Conservation (phyloP, 805 yeast genomes). For the Komagataella pastoris region DNA sequence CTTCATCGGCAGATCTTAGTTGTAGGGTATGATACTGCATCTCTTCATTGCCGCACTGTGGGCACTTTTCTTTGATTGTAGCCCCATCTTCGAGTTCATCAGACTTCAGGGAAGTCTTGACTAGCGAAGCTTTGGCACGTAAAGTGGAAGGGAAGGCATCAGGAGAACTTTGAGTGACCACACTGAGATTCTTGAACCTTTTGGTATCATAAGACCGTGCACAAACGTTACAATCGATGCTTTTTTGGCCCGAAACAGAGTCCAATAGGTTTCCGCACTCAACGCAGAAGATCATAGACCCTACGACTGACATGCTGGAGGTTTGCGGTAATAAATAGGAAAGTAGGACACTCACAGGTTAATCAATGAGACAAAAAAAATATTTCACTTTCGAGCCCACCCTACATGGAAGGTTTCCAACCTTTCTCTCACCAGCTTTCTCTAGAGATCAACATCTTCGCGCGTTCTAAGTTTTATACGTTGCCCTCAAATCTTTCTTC, state of each 20-base stretch:
- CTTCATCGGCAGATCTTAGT: slow-evolving; percentile 97
- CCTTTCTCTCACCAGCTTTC: not conserved
- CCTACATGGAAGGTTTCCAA: slow-evolving; percentile 1
- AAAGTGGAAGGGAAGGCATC: slow-evolving; percentile 90
- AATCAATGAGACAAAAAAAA: not conserved
- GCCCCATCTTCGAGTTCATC: slow-evolving; percentile 91
- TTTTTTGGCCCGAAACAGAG: slow-evolving; percentile 34
- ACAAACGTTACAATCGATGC: slow-evolving; percentile 45
- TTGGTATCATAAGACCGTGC: slow-evolving; percentile 23
- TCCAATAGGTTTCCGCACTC: slow-evolving; percentile 88
- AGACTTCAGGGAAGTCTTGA: slow-evolving; percentile 67
- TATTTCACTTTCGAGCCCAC: slow-evolving; percentile 2
- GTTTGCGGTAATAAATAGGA: not conserved
- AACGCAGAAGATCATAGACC: slow-evolving; percentile 85
- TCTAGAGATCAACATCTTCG: not conserved
- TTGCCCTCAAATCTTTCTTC: not conserved
- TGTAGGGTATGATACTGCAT: slow-evolving; percentile 97
- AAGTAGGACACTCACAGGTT: not conserved
- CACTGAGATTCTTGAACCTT: slow-evolving; percentile 67
- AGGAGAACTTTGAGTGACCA: slow-evolving; percentile 75
- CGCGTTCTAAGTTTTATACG: not conserved
- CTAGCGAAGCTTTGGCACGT: slow-evolving; percentile 74
- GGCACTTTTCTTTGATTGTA: slow-evolving; percentile 93
- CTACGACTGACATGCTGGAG: slow-evolving; percentile 75
- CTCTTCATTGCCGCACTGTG: slow-evolving; percentile 96